Base-by-base conservation (phyloP, 139 green algal species). In the Nannochloris sp. region DNA sequence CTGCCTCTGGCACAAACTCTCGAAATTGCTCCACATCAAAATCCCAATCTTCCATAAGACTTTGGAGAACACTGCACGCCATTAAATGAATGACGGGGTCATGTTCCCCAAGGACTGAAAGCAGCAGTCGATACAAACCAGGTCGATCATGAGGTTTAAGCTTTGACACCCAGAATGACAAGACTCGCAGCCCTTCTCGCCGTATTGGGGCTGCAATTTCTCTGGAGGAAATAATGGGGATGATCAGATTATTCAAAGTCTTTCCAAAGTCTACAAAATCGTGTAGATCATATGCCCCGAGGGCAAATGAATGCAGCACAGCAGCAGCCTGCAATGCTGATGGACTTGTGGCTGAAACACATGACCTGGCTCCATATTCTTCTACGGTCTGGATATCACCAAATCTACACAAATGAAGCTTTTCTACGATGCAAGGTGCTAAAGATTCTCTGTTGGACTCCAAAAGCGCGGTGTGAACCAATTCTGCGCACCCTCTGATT, bases 1-100 rank as follows among this genome's bases (percentile, higher is more conserved):
- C 68, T 49, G 61, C 62, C 15, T 69, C 48, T 1, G 59, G 70
- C 56, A 87, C 71, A 64, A 78, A 79, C 25, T 71, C 54, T 46
- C 71, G 25, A 65, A 95, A 92, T 21, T 64, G 40, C 7, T 60
- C 68, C 44, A 86, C 81, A 2, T 80, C 63, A 71, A 95, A 95
- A 4, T 75, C 73, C 75, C 82, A 88, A 73, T 92, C 85, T 11
- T 91, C 84, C 14, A 93, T 69, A n/a, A 95, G 70, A 4, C 65
- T 68, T 1, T 75, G 69, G 61, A 95, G 59, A 50, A 81, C 64
- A 49, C 27, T 57, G 4, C 87, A 62, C 4, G 78, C 85, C 5
- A 79, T 73, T 53, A 95, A 75, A 76, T 82, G 68, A 62, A 87
- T 37, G 15, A 60, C 72, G 11, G 40, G 44, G 36, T 87, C 80